Conservation (phyloP, 768 basidiomycete species). For the Leccinum incarnatum region DNA sequence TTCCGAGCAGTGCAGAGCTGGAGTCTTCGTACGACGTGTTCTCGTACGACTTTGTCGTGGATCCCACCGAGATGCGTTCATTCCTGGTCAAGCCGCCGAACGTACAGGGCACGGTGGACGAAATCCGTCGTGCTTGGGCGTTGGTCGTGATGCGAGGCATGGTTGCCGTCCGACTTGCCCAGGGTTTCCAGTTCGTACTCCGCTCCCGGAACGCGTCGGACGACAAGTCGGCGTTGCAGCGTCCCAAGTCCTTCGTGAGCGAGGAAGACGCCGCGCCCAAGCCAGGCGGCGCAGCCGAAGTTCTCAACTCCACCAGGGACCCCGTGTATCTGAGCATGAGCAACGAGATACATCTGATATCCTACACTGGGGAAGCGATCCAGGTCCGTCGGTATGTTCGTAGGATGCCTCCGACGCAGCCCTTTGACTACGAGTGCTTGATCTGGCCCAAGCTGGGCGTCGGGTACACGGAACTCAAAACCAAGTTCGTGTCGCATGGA, state of each 20-base stretch:
- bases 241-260: constrained; percentile 55
- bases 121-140: constrained; percentile 68
- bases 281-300: constrained; percentile 63
- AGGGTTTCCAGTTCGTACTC: constrained; percentile 93
- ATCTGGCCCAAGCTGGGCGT: constrained; percentile 92
- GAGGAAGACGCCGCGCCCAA: constrained; percentile 54
- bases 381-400: constrained; percentile 86
- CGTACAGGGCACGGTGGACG: constrained; percentile 47
- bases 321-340: constrained; percentile 92
- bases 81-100: constrained; percentile 76
- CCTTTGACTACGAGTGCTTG: constrained; percentile 80
- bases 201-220: constrained; percentile 37
- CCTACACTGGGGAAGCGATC: constrained; percentile 87
- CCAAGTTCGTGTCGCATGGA: constrained; percentile 74
- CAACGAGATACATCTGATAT: constrained; percentile 92
- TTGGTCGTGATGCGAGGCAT: constrained; percentile 86
- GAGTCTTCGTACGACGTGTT: constrained; percentile 77
- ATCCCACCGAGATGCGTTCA: constrained; percentile 79
- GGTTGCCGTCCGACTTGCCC: constrained; percentile 87
- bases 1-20: constrained; percentile 73
- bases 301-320: constrained; percentile 55
- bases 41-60: constrained; percentile 86
- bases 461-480: constrained; percentile 78
- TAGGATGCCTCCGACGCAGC: constrained; percentile 58
- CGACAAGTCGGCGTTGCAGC: constrained; percentile 39